These are phyloP conservation scores for Harrya chromipes DNA, from an alignment of 768 basidiomycete species.

Conservation along the genomic window DNA sequence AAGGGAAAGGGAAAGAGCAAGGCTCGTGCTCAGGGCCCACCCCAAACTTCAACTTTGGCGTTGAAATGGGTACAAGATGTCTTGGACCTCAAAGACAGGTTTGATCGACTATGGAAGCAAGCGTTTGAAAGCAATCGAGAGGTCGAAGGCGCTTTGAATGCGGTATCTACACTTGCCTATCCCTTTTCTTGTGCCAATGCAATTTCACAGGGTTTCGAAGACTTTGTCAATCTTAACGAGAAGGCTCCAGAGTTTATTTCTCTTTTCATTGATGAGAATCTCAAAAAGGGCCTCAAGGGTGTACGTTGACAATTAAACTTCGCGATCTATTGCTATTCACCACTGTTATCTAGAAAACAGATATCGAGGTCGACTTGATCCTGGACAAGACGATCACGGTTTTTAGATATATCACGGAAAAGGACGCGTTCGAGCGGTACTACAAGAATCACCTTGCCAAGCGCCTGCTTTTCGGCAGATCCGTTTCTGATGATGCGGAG, in stretches of 20 bases:
- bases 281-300: conserved; percentile 92
- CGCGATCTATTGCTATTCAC: background rate
- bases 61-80: conserved; percentile 93
- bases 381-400: conserved; percentile 95
- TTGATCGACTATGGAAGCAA: conserved; percentile 69
- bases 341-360: conserved; percentile 71
- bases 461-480: conserved; percentile 80
- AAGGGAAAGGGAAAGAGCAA: conserved; percentile 59
- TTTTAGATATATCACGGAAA: conserved; percentile 91
- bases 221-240: conserved; percentile 84
- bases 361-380: conserved; percentile 82
- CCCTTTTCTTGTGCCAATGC: conserved; percentile 1
- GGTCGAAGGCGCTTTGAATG: conserved; percentile 78
- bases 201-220: conserved; percentile 74
- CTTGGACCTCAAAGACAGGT: conserved; percentile 87
- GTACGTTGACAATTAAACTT: conserved; percentile 44
- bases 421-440: conserved; percentile 97
- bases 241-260: conserved; percentile 94
- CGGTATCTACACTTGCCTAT: conserved; percentile 47
- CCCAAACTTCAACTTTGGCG: conserved; percentile 53
- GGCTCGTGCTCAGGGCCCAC: conserved; percentile 40
- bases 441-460: conserved; percentile 96
- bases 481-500: conserved; percentile 96
- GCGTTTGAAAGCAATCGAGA: conserved; percentile 74
- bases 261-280: conserved; percentile 93